These are phyloP conservation scores for Zymoseptoria tritici DNA, from an alignment of 2,329 filamentous ascomycete genomes.

Conservation along the genomic window DNA sequence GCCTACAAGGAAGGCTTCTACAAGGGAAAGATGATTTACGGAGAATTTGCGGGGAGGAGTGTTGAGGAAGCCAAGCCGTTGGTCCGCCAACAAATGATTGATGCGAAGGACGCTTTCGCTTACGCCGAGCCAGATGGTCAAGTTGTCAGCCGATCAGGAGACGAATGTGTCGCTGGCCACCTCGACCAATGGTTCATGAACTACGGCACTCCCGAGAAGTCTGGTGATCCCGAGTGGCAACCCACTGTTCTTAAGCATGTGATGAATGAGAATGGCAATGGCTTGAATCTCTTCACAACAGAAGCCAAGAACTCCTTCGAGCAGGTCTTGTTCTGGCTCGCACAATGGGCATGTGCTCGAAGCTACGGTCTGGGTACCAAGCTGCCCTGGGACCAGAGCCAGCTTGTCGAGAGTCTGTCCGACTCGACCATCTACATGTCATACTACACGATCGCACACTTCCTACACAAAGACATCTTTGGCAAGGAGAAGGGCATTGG, in stretches of 20 bases:
- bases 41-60: slow-evolving; percentile 78
- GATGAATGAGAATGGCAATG: slow-evolving; percentile 55
- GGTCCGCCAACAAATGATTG: slow-evolving; percentile 69
- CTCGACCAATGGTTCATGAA: slow-evolving; percentile 98
- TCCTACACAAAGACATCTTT: slow-evolving; percentile 72
- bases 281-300: slow-evolving; percentile 69
- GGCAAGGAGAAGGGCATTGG: slow-evolving; percentile 63
- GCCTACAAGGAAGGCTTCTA: slow-evolving; percentile 98
- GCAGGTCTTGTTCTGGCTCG: slow-evolving; percentile 83
- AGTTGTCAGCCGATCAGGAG: slow-evolving; percentile 80
- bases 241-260: slow-evolving; percentile 66
- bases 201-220: slow-evolving; percentile 60
- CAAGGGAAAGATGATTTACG: slow-evolving; percentile 81
- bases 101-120: slow-evolving; percentile 71
- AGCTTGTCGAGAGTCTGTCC: slow-evolving; percentile 85
- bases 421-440: slow-evolving; percentile 92
- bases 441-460: slow-evolving; percentile 53
- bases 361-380: slow-evolving; percentile 89
- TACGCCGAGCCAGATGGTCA: slow-evolving; percentile 90
- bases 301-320: slow-evolving; percentile 58
- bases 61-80: slow-evolving; percentile 84
- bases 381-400: slow-evolving; percentile 85
- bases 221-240: slow-evolving; percentile 73
- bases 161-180: slow-evolving; percentile 86
- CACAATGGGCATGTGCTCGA: slow-evolving; percentile 89